These are phyloP conservation scores for Lycium ferocissimum DNA, from an alignment of 257 asterid genomes.

Conservation along the genomic window DNA sequence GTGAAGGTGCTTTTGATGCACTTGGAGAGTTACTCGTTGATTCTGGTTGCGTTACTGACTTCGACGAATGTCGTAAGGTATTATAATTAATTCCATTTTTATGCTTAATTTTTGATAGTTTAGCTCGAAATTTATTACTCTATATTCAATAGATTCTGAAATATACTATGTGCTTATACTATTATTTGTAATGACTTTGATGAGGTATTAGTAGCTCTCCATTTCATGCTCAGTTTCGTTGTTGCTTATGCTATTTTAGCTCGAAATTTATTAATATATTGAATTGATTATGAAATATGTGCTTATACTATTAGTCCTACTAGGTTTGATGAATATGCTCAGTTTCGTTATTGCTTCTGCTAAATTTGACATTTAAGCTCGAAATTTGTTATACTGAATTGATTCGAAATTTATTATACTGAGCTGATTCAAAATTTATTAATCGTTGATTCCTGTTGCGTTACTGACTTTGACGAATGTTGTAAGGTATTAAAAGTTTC, in stretches of 20 bases:
- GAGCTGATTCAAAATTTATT: slow-evolving; percentile 31
- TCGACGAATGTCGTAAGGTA: slow-evolving; percentile 86
- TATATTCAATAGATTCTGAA: too few species aligned
- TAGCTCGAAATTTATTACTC: too few species aligned
- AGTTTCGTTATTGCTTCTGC: too few species aligned
- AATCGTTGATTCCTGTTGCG: slow-evolving; percentile 85
- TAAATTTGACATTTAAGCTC: too few species aligned
- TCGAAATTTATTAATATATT: neutral
- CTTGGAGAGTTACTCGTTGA: slow-evolving; percentile 90
- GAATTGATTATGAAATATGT: slow-evolving; percentile 4
- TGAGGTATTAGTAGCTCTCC: slow-evolving; percentile 50
- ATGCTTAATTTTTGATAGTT: too few species aligned
- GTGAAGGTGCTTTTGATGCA: slow-evolving; percentile 90
- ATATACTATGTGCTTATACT: too few species aligned
- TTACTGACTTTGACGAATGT: slow-evolving; percentile 73
- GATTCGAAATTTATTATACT: too few species aligned
- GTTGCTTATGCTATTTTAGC: neutral
- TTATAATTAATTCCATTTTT: too few species aligned
- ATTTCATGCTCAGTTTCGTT: neutral
- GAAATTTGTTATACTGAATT: too few species aligned
- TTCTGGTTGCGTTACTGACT: slow-evolving; percentile 78
- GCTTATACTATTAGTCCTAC: neutral
- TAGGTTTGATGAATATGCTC: neutral
- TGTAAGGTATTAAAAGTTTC: slow-evolving; percentile 34
- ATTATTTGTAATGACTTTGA: too few species aligned